Percentiles rank a stretch among this genome's conserved stretches.
Conservation (phyloP, 2,329 filamentous ascomycete genomes). For the Sclerotinia glacialis region DNA sequence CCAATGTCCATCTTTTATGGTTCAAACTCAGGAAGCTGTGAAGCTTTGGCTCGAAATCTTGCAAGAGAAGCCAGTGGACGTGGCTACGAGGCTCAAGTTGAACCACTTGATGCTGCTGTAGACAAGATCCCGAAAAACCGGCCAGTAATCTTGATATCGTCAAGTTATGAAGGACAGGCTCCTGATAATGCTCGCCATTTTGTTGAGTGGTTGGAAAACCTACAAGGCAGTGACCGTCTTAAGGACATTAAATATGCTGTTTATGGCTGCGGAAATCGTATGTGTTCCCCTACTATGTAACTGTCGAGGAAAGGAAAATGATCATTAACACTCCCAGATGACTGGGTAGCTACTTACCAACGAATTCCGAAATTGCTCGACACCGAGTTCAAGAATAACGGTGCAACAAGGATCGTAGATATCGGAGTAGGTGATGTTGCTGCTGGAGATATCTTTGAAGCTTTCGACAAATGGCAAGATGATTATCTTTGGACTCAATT, state of each 20-base stretch:
- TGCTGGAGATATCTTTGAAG: constrained; percentile 61
- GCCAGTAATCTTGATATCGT: constrained; percentile 64
- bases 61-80: constrained; percentile 56
- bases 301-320: constrained; percentile 35
- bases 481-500: constrained; percentile 48
- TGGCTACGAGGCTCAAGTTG: constrained; percentile 55
- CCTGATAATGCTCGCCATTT: constrained; percentile 71
- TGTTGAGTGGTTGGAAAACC: constrained; percentile 59
- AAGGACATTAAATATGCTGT: constrained; percentile 62
- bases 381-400: constrained; percentile 26
- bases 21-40: constrained; percentile 72
- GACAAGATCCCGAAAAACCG: constrained; percentile 57
- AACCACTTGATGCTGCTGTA: constrained; percentile 60
- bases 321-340: constrained; percentile 39
- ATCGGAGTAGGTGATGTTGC: constrained; percentile 16
- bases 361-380: constrained; percentile 64
- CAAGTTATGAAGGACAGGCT: constrained; percentile 72
- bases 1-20: constrained; percentile 66
- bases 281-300: constrained; percentile 26
- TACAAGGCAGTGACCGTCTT: constrained; percentile 43
- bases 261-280: constrained; percentile 63
- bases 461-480: constrained; percentile 68
- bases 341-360: constrained; percentile 62
- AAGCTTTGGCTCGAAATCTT: constrained; percentile 63
- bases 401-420: constrained; percentile 9